Base-by-base conservation (phyloP, 208 protist species). In the Leishmania martiniquensis region DNA sequence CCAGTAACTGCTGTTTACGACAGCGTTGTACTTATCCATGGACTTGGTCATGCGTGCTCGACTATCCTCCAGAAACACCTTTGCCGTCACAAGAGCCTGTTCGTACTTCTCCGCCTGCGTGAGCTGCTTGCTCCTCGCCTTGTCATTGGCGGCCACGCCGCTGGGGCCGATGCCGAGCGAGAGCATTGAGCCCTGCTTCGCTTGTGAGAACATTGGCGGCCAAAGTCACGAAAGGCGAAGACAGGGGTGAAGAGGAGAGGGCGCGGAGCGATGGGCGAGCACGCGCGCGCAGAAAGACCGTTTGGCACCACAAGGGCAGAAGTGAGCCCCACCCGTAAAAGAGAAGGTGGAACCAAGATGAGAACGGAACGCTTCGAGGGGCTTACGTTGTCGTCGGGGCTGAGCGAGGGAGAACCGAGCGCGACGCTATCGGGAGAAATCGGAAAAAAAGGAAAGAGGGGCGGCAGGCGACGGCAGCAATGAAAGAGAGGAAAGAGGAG, bases 1-100 rank as follows among this genome's bases (percentile, higher is more conserved):
- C 91, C 91, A 96, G 82, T 94, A 94, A 67, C 75, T 92, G 83
- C 85, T 95, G 51, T 91, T 85, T 6, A 88, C 88, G 25, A 97
- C 87, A 13, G 85, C 87, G 34, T 83, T 73, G 73, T 93, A 91
- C 59, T 77, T 54, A 6, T 96, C 88, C 78, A 90, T 87, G 55
- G 83, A 75, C 68, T 88, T 90, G 34, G 60, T 76, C 51, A 97
- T 72, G 29, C 86, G 82, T 13, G 63, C 80, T 15, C 83, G 79
- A 76, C 93, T 96, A 55, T 93, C 89, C 69, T 95, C 91, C 52
- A 93, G 75, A 67, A 96, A 96, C 20, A 94, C 92, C 49, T 84
- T 86, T 3, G 92, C 94, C 10, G 87, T 92, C 25, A 91, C 86
- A 15, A 93, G 62, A n/a, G 88, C 87, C 75, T 93, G 88, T 65